phyloP scores from a whole-genome alignment of 495 filamentous ascomycete species.

The Lepraria neglecta region DNA sequence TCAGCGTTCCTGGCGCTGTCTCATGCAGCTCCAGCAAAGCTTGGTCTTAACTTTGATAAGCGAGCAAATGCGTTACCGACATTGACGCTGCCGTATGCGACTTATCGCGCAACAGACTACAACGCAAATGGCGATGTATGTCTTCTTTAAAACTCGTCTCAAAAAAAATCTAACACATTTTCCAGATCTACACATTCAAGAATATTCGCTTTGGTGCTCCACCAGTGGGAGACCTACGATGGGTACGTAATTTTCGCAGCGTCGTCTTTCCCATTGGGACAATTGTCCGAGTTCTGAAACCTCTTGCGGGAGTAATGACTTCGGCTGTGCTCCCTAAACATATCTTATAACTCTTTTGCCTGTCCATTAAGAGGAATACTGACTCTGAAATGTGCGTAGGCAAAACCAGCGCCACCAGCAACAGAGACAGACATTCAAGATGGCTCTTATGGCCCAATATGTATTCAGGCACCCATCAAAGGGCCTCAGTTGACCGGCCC shows the following conservation, averaged over 20 bases:
- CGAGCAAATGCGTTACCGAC: conserved; percentile 29
- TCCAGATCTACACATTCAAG: conserved; percentile 41
- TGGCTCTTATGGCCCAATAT: conserved; percentile 42
- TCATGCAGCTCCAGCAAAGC: conserved; percentile 14
- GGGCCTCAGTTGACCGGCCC: conserved; percentile 35
- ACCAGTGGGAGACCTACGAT: conserved; percentile 50
- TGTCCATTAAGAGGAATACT: neutral
- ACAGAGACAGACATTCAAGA: conserved; percentile 44
- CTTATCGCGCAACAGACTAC: conserved; percentile 34
- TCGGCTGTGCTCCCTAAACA: neutral
- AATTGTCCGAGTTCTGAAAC: neutral
- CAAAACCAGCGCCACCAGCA: conserved; percentile 46
- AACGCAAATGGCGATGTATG: conserved; percentile 35
- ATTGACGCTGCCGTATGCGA: conserved; percentile 35
- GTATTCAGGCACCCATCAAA: conserved; percentile 40
- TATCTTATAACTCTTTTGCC: neutral
- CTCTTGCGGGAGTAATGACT: neutral
- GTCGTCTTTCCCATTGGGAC: neutral
- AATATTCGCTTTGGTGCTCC: conserved; percentile 55
- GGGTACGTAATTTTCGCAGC: conserved; percentile 20
- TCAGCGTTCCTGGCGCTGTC: neutral
- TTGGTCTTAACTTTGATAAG: conserved; percentile 27
- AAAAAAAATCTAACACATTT: neutral
- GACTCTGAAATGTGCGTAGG: conserved; percentile 3
- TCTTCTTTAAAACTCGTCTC: neutral